Percentiles rank a stretch among this genome's conserved stretches.
These are phyloP conservation scores for Cladorrhinum samala DNA, from an alignment of 495 filamentous ascomycete genomes.

Conservation along the genomic window DNA sequence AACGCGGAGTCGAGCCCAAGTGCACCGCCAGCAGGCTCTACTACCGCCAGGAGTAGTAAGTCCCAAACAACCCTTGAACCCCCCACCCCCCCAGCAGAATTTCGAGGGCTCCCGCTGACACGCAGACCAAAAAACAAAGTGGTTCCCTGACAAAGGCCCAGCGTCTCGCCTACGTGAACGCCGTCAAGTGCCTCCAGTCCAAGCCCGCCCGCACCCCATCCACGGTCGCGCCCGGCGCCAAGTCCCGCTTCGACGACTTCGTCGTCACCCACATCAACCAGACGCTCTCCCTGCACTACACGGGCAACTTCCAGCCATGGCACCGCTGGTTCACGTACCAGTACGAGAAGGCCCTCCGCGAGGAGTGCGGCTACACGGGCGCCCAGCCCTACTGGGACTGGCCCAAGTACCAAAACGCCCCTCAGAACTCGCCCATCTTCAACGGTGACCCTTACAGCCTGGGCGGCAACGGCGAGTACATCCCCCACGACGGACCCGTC, in stretches of 20 bases:
- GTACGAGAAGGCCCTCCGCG: constrained; percentile 61
- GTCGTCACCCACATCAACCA: constrained; percentile 61
- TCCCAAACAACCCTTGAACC: no score
- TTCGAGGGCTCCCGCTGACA: no score
- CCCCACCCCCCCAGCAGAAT: no score
- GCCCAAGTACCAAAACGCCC: constrained; percentile 42
- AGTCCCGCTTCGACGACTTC: constrained; percentile 62
- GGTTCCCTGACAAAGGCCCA: constrained; percentile 38
- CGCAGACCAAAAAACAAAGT: constrained; percentile 28
- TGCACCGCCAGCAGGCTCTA: constrained; percentile 11
- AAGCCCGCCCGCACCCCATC: constrained; percentile 44
- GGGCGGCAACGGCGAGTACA: constrained; percentile 52
- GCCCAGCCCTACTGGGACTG: constrained; percentile 63
- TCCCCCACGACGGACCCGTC: constrained; percentile 29
- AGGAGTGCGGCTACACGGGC: constrained; percentile 66
- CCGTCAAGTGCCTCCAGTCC: constrained; percentile 56
- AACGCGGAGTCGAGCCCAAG: constrained; percentile 6
- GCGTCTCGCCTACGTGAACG: constrained; percentile 53
- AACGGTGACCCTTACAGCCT: constrained; percentile 53
- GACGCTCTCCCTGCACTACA: constrained; percentile 55
- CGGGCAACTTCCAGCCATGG: constrained; percentile 63
- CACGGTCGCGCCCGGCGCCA: constrained; percentile 26
- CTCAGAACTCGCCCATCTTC: constrained; percentile 54
- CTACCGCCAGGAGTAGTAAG: constrained; percentile 21
- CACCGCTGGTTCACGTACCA: constrained; percentile 60